Base-by-base conservation (phyloP, 768 basidiomycete species). In the Pleurotus pulmonarius region DNA sequence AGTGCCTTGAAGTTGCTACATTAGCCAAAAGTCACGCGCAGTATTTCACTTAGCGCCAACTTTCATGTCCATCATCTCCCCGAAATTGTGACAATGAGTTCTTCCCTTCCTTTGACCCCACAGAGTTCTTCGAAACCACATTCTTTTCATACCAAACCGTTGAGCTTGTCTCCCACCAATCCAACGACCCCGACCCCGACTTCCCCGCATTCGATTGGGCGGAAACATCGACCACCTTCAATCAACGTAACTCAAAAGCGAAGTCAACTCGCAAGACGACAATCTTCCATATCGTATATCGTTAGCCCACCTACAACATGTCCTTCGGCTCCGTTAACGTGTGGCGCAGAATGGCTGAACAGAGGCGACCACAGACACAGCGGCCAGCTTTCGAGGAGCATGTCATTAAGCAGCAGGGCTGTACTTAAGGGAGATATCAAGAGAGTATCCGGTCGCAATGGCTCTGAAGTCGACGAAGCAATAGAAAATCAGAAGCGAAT, bases 211-310 rank as follows among this genome's bases (percentile, higher is more conserved):
- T 24, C 49, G 13, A 41, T 41, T 40, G 5, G 9, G 7, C 34
- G 51, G 20, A 53, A 53, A 15, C 39, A 20, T 12, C 51, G 51
- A 16, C 51, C 51, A 8, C 51, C 51, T 53, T 53, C 51, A 12
- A 53, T 53, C 51, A 43, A 43, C 39, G 39, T 53, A 8, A 40
- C 51, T 8, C 13, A 8, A 11, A 53, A 25, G 22, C 51, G 25
- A 49, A 26, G 11, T 6, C 34, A 16, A 22, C n/a, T 18, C 7
- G 37, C 51, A 4, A 37, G 51, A 13, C 51, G 51, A 40, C 51
- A 53, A 38, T 53, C 51, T 40, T 53, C 51, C 15, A 53, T 53
- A 53, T 53, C 51, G 16, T 53, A 53, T 15, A 53, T 53, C 18
- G 51, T 53, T 20, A 53, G 51, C 51, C 51, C 51, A 15, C 39